Evolutionary conservation across 2,329 filamentous ascomycete genomes (phyloP).

Genomic region (Calycina herbarum): DNA sequence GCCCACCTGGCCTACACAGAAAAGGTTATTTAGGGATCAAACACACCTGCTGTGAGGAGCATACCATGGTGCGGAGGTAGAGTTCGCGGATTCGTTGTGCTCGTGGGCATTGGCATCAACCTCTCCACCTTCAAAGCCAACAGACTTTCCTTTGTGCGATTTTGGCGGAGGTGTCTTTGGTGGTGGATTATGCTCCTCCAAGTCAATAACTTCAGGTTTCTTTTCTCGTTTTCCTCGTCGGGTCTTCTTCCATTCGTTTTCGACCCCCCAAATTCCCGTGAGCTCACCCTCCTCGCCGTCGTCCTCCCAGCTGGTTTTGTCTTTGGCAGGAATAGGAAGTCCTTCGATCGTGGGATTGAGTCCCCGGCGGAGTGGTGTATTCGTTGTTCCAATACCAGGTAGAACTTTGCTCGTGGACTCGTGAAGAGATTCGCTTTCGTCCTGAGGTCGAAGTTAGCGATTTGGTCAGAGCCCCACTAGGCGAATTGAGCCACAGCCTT

Average conservation of each 20-base stretch:
- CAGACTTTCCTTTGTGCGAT: background rate
- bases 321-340: background rate
- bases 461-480: constrained; percentile 7
- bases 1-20: background rate
- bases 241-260: background rate
- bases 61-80: background rate
- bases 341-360: background rate
- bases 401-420: background rate
- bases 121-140: background rate
- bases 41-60: background rate
- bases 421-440: constrained; percentile 1
- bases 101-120: background rate
- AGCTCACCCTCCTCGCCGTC: background rate
- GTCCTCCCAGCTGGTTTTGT: background rate
- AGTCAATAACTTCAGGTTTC: background rate
- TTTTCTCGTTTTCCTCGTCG: background rate
- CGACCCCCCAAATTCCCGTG: background rate
- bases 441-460: constrained; percentile 11
- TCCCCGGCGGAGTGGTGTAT: background rate
- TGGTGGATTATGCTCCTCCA: background rate
- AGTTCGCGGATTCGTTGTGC: background rate
- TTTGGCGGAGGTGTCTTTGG: background rate
- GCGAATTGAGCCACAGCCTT: constrained; percentile 2
- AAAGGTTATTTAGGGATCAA: background rate
- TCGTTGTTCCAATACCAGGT: background rate